Base-by-base conservation (phyloP, 2,329 filamentous ascomycete species). In the Aspergillus quadrilineatus region DNA sequence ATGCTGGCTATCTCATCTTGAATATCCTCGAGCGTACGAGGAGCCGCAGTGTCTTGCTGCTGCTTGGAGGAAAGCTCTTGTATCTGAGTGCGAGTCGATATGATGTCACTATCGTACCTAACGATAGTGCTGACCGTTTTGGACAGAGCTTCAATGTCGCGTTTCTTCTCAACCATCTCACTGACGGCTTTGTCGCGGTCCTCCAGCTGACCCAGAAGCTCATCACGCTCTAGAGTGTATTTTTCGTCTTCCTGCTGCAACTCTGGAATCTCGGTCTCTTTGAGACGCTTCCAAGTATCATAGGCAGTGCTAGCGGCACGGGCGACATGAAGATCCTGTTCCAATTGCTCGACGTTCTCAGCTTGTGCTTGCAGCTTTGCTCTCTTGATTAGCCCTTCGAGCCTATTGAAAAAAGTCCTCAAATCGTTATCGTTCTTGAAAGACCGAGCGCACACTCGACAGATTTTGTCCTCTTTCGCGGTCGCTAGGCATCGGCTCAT, bases 1-100 rank as follows among this genome's bases (percentile, higher is more conserved):
- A 87, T 81, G 15, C 78, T 75, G 47, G 85, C 85, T 59, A 92
- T 84, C 47, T 92, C 84, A 52, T 89, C 86, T 65, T 94, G 89
- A 52, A 97, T 92, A 63, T 94, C 89, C 53, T 96, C 89, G 6
- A 91, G 82, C 30, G 89, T 89, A 60, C 90, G 85, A 12, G 84
- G 82, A 8, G 81, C 73, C 10, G 84, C 83, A 28, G 82, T 80
- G 12, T 87, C 84, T 66, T 88, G 85, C 68, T 88, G 85, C 68
- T 97, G 89, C 63, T 92, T 91, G 7, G 86, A 85, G 56, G 85
- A 80, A 49, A 96, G 83, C 53, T 89, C 85, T 55, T 88, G 80
- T 49, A 97, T 88, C 70, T 96, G 89, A 39, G 77, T 76, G 65
- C 89, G 84, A 4, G 90, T 85, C 37, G 87, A 86, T 46, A 80